Percentiles rank a stretch among this genome's conserved stretches.
These are phyloP conservation scores for Cinnamomum chago DNA, from an alignment of 164 flowering plant species.

Conservation along the genomic window DNA sequence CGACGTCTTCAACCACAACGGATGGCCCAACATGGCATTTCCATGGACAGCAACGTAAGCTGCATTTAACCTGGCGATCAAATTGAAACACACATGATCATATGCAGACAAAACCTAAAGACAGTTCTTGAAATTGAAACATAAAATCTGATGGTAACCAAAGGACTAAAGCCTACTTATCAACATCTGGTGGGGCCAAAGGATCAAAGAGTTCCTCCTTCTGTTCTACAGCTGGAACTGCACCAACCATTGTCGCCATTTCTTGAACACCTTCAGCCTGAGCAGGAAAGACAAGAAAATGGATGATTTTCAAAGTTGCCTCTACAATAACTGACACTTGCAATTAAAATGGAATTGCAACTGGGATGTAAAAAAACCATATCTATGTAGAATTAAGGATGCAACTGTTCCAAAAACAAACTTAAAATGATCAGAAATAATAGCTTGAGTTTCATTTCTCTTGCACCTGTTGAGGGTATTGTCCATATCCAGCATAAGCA, in stretches of 20 bases:
- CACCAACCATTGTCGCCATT: slow-evolving; percentile 42
- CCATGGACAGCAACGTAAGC: slow-evolving; percentile 73
- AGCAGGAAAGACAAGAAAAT: slow-evolving; percentile 4
- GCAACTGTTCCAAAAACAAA: not conserved
- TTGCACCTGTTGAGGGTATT: slow-evolving; percentile 79
- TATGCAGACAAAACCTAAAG: not conserved
- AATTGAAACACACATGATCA: slow-evolving; percentile 5
- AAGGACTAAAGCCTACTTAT: slow-evolving; percentile 43
- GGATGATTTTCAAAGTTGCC: not conserved
- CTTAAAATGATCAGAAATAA: not conserved
- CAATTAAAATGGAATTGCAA: not conserved
- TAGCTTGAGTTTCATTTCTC: slow-evolving; percentile 8
- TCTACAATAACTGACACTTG: not conserved
- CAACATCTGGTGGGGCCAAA: slow-evolving; percentile 86
- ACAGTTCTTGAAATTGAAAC: not conserved
- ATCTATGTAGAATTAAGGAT: not conserved
- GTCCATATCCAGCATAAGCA: slow-evolving; percentile 78
- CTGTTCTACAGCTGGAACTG: slow-evolving; percentile 50
- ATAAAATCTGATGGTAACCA: not conserved
- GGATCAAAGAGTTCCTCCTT: slow-evolving; percentile 81
- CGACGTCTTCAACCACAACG: slow-evolving; percentile 69
- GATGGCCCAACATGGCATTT: slow-evolving; percentile 74
- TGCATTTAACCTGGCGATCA: slow-evolving; percentile 61
- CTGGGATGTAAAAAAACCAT: not conserved
- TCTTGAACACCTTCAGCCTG: slow-evolving; percentile 87